Percentiles rank a stretch among this genome's conserved stretches.
Evolutionary conservation across 2,329 filamentous ascomycete genomes (phyloP).

Genomic region (Fusarium sp.): DNA sequence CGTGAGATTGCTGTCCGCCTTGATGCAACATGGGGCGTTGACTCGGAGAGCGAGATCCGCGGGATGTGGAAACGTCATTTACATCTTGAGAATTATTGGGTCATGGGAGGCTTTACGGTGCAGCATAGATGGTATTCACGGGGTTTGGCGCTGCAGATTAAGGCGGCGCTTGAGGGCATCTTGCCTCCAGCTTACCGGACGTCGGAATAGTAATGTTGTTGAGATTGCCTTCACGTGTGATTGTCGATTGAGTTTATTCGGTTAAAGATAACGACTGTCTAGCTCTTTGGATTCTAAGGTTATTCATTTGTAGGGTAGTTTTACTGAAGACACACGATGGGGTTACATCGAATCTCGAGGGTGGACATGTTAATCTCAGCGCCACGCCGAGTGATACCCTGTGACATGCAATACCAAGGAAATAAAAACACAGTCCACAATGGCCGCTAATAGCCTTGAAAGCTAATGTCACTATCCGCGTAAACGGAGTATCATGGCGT

Average conservation of each 20-base stretch:
- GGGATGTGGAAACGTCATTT: slow-evolving; percentile 39
- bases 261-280: background rate
- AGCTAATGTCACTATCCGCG: background rate
- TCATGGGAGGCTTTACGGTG: slow-evolving; percentile 32
- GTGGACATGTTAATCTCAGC: background rate
- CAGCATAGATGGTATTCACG: slow-evolving; percentile 34
- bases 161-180: slow-evolving; percentile 23
- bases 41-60: slow-evolving; percentile 29
- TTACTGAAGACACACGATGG: background rate
- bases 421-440: background rate
- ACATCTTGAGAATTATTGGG: slow-evolving; percentile 29
- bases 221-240: background rate
- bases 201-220: background rate
- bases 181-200: slow-evolving; percentile 26
- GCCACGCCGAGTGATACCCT: background rate
- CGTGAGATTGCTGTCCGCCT: slow-evolving; percentile 4
- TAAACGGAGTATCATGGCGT: background rate
- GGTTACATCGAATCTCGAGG: background rate
- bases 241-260: background rate
- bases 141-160: slow-evolving; percentile 35
- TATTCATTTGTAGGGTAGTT: background rate
- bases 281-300: background rate
- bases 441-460: background rate
- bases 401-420: background rate
- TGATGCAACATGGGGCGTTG: slow-evolving; percentile 29